Evolutionary conservation across 2,329 filamentous ascomycete genomes (phyloP), one percentile per base, ranked within the genome.

Genomic region (Ophiocordyceps polyrhachis-furcata): DNA sequence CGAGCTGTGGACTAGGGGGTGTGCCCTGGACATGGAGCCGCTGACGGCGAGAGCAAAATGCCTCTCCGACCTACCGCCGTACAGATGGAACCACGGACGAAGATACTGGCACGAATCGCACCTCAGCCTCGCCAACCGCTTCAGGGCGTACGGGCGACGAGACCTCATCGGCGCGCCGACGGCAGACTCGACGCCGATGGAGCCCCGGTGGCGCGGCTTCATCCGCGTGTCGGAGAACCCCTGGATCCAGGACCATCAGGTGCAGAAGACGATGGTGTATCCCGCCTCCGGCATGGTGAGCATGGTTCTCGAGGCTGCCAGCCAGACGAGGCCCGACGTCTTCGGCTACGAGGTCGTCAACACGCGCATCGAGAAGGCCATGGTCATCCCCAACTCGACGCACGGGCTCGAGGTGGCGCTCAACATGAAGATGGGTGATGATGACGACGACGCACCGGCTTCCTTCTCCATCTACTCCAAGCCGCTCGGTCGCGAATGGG

Each of bases 41-140:
- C 50, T 61, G 19, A 50, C 59, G 19, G 50, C 29, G 8, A 44
- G 35, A 4, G 52, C 52, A n/a, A 58, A 56, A 44, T 63, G 63
- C 19, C 55, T 74, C 3, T 51, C 59, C 1, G 63, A 68, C 46
- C 53, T 76, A 29, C 72, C 73, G 2, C 59, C 63, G 1, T 75
- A 75, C 47, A 63, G 68, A 2, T 76, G 72, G 71, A 71, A 74
- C 28, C 71, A 74, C 47, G 55, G 58, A 23, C 69, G 63, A 23
- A 57, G 53, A 1, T 72, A 73, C 52, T 75, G 72, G 71, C 64
- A 70, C 47, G 71, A 76, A 47, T 68, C 67, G 1, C 64, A 68
- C 38, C 51, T 69, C 2, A 67, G 66, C 19, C 52, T 55, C 14
- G 59, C 64, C 12, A 63, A 63, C 42, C 63, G 70, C 3, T 64